A percentile compares a stretch with the other conserved stretches of the same genome.
phyloP scores from a whole-genome alignment of 257 asterid genomes.

The Cinchona pubescens region DNA sequence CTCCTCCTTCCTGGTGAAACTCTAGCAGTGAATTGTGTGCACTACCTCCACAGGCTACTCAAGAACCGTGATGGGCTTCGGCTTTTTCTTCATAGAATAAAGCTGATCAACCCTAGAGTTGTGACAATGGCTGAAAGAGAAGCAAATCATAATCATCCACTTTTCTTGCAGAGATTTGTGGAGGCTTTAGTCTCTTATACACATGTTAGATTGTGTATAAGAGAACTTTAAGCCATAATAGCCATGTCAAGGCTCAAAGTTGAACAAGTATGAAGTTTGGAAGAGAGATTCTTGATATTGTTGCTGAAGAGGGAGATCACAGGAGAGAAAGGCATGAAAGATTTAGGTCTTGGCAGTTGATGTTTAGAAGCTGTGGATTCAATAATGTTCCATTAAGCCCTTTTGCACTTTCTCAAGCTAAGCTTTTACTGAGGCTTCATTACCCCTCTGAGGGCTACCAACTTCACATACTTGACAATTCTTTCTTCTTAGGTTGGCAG shows the following conservation, averaged over 20 bases:
- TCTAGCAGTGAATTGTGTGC: slow-evolving; percentile 81
- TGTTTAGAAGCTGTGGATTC: slow-evolving; percentile 67
- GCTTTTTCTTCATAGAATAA: slow-evolving; percentile 60
- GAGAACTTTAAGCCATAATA: slow-evolving; percentile 83
- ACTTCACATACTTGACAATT: slow-evolving; percentile 53
- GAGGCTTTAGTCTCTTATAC: slow-evolving; percentile 93
- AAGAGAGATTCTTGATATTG: slow-evolving; percentile 65
- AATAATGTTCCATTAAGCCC: slow-evolving; percentile 62
- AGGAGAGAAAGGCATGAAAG: slow-evolving; percentile 76
- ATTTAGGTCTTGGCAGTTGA: slow-evolving; percentile 71
- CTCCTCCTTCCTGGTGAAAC: slow-evolving; percentile 69
- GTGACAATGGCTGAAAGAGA: slow-evolving; percentile 78
- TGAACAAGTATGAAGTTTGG: slow-evolving; percentile 90
- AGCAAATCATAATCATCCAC: slow-evolving; percentile 77
- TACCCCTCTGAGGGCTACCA: slow-evolving; percentile 96
- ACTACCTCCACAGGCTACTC: slow-evolving; percentile 65
- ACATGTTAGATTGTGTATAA: too few species aligned
- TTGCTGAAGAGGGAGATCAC: slow-evolving; percentile 61
- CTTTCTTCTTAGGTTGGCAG: slow-evolving; percentile 95
- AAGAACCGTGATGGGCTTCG: slow-evolving; percentile 57
- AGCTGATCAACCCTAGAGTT: slow-evolving; percentile 57
- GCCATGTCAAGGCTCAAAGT: slow-evolving; percentile 70
- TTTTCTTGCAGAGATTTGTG: slow-evolving; percentile 61
- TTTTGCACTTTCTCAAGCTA: slow-evolving; percentile 85
- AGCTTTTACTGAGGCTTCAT: slow-evolving; percentile 74